These are phyloP conservation scores for Apiospora hydei DNA, from an alignment of 2,329 filamentous ascomycete species.

Conservation along the genomic window DNA sequence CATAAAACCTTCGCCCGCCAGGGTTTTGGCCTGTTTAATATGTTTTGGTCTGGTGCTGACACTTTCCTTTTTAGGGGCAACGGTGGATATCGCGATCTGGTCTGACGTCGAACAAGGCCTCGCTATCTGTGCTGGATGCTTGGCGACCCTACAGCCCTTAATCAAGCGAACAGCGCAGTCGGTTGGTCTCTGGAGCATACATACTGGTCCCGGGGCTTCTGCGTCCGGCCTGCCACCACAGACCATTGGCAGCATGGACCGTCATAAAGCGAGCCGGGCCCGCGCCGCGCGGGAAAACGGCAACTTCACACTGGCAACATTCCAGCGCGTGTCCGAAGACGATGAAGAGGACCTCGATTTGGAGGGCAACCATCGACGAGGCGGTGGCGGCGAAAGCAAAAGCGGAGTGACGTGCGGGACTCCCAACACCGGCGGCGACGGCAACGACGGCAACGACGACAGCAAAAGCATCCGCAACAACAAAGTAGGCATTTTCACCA, in stretches of 20 bases:
- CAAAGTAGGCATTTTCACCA: conserved; percentile 13
- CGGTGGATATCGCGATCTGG: conserved; percentile 40
- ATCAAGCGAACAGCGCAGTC: not conserved
- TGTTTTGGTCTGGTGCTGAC: conserved; percentile 12
- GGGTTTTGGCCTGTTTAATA: not conserved
- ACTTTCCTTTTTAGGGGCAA: conserved; percentile 28
- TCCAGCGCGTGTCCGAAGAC: conserved; percentile 24
- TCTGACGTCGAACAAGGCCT: conserved; percentile 42
- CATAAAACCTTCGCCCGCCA: not conserved
- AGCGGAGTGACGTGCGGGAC: not conserved
- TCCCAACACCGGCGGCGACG: not conserved
- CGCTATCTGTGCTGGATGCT: conserved; percentile 41
- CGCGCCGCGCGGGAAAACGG: conserved; percentile 8
- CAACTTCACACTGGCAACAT: conserved; percentile 25
- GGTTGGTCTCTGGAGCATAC: not conserved
- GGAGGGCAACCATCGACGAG: not conserved
- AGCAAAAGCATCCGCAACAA: not conserved
- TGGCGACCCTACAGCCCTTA: conserved; percentile 41
- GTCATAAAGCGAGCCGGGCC: not conserved
- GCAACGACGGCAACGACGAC: not conserved
- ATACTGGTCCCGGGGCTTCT: not conserved
- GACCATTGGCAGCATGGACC: conserved; percentile 22
- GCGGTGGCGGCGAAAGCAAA: not conserved
- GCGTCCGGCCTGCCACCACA: not conserved
- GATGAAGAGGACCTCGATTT: not conserved